Evolutionary conservation across 1,284 basidiomycete species (phyloP), one percentile per base, ranked within the genome.

Genomic region (Sanghuangporus weigelae): DNA sequence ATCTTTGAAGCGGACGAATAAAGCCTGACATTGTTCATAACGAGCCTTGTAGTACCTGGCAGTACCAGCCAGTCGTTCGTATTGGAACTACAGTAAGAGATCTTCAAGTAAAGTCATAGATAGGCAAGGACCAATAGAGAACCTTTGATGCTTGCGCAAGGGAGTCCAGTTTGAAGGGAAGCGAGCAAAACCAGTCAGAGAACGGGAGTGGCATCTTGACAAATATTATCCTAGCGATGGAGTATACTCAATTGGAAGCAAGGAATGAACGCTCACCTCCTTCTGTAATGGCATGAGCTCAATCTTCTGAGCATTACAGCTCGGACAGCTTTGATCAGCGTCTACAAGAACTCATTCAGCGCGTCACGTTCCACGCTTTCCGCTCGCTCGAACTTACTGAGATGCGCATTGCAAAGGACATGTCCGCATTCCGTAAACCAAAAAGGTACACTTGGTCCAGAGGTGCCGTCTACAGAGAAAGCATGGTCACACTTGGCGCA

Each of bases 371-470:
- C 16, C 42, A 59, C 19, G 21, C 6, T 19, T 49, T 23, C 16
- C 14, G 1, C 5, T 44, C 39, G 19, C 5, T 38, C 12, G 48
- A 48, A 78, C 87, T 70, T 71, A 92, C 90, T 89, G 69, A 93
- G 82, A 74, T 93, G 91, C 51, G 82, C 80, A 70, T 93, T 92
- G 78, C 90, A 93, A 35, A 93, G 69, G 57, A 92, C 81, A 77
- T 93, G 90, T 0, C 89, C 89, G 68, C 90, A 93, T 72, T 92
- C 89, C 1, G 90, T 92, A 63, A 92, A 77, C 90, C 90, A 93
- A 72, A 93, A 93, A 0, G 91, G 90, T 26, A 89, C 75, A 21
- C 73, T 70, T 7, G 84, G 83, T 3, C 81, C 74, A 0, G 80
- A 80, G 57, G 78, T 75, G 56, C 80, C 76, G 11, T 74, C 74